Evolutionary conservation across 2,329 filamentous ascomycete species (phyloP).

Genomic region (Leptographium wingfieldii): DNA sequence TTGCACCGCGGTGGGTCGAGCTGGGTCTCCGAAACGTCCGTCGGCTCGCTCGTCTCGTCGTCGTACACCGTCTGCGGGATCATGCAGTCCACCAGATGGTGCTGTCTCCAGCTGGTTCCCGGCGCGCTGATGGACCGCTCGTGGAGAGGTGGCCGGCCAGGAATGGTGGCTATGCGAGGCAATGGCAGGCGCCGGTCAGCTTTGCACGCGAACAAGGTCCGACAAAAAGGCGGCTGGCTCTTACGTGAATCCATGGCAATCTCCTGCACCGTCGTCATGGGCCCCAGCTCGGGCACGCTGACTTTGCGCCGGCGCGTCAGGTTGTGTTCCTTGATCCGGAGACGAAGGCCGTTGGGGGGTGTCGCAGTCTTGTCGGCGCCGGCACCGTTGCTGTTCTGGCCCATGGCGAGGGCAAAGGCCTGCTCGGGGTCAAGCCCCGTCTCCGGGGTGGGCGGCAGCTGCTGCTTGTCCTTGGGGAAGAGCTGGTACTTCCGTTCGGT

Average conservation of each 20-base stretch:
- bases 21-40: slow-evolving; percentile 12
- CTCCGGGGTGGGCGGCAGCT: slow-evolving; percentile 22
- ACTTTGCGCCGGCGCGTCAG: slow-evolving; percentile 47
- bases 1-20: slow-evolving; percentile 13
- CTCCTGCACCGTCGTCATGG: slow-evolving; percentile 58
- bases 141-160: slow-evolving; percentile 49
- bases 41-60: slow-evolving; percentile 21
- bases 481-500: slow-evolving; percentile 48
- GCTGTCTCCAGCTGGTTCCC: slow-evolving; percentile 34
- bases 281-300: slow-evolving; percentile 51
- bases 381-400: slow-evolving; percentile 15
- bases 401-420: slow-evolving; percentile 30
- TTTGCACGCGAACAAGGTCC: background rate
- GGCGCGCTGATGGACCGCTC: slow-evolving; percentile 54
- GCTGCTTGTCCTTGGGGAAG: slow-evolving; percentile 41
- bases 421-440: slow-evolving; percentile 40
- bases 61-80: slow-evolving; percentile 18
- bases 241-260: slow-evolving; percentile 58
- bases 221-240: slow-evolving; percentile 15
- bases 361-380: background rate
- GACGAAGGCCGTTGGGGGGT: slow-evolving; percentile 23
- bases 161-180: slow-evolving; percentile 46
- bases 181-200: background rate
- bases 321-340: slow-evolving; percentile 45
- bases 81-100: slow-evolving; percentile 26